Evolutionary conservation across 139 green algal species (phyloP).

Genomic region (Haematococcus lacustris): DNA sequence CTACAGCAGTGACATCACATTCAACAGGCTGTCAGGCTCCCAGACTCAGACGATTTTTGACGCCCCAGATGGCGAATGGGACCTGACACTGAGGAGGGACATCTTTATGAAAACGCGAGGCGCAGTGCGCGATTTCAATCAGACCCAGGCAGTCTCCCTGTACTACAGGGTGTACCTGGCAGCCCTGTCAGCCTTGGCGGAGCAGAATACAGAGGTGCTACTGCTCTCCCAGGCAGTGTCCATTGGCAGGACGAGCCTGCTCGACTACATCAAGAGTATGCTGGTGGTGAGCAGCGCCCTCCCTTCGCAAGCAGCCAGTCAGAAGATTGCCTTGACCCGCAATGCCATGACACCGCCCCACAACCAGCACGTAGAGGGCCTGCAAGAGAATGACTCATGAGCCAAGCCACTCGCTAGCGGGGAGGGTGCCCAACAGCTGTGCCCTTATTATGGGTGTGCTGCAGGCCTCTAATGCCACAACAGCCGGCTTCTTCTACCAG

Average conservation of each 20-base stretch:
- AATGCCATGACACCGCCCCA: too few species aligned
- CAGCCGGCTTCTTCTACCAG: constrained; percentile 1
- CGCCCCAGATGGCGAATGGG: constrained; percentile 65
- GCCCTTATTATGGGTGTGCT: too few species aligned
- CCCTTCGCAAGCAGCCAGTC: not conserved
- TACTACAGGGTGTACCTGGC: constrained; percentile 38
- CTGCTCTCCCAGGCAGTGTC: constrained; percentile 25
- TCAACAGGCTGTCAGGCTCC: constrained; percentile 38
- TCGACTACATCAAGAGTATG: not conserved
- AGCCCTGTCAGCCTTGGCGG: constrained; percentile 33
- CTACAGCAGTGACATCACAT: constrained; percentile 54
- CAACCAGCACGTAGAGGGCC: too few species aligned
- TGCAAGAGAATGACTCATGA: not conserved
- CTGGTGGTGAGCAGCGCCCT: not conserved
- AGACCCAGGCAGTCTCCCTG: constrained; percentile 20
- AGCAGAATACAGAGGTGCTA: constrained; percentile 43
- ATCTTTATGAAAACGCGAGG: constrained; percentile 71
- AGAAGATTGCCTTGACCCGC: not conserved
- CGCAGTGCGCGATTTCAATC: constrained; percentile 36
- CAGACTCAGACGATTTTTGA: constrained; percentile 43
- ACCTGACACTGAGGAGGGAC: constrained; percentile 51
- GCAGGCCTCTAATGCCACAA: constrained; percentile 1
- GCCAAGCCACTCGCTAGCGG: not conserved
- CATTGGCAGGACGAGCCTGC: not conserved
- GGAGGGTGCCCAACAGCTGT: not conserved